Conservation (phyloP, 306 rosid genomes). For the Hippophae rhamnoides region DNA sequence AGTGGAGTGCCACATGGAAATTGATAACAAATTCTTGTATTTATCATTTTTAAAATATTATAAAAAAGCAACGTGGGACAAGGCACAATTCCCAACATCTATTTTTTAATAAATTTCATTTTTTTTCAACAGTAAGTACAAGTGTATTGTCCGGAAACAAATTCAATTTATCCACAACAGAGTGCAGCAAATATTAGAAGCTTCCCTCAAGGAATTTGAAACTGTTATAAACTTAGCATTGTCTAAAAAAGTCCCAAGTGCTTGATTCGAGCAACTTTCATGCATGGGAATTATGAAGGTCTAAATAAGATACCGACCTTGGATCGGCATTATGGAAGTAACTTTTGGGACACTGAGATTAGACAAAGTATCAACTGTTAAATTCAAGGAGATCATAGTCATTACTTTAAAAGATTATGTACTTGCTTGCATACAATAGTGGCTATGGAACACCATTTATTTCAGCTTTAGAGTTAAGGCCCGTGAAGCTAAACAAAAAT, state of each 20-base stretch:
- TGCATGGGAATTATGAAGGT: slow-evolving; percentile 30
- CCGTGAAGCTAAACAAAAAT: background rate
- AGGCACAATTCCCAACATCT: no score
- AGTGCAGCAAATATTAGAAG: slow-evolving; percentile 19
- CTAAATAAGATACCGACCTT: slow-evolving; percentile 1
- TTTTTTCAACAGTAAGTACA: no score
- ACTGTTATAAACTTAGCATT: slow-evolving; percentile 29
- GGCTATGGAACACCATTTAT: background rate
- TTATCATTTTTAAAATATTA: no score
- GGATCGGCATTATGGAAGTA: slow-evolving; percentile 21
- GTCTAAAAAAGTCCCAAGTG: slow-evolving; percentile 8
- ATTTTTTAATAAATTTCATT: no score
- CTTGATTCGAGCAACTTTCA: slow-evolving; percentile 21
- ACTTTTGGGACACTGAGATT: background rate
- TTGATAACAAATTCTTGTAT: no score
- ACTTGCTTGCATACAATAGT: background rate
- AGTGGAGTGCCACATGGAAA: no score
- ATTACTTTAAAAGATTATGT: background rate
- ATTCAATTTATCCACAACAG: background rate
- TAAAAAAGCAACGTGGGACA: no score
- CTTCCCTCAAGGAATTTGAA: slow-evolving; percentile 28
- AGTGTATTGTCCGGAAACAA: background rate
- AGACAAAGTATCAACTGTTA: background rate
- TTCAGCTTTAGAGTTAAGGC: slow-evolving; percentile 1
- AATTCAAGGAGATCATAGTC: slow-evolving; percentile 5